Evolutionary conservation across 768 basidiomycete species (phyloP), one percentile per base, ranked within the genome.

Genomic region (Cystofilobasidium ferigula): DNA sequence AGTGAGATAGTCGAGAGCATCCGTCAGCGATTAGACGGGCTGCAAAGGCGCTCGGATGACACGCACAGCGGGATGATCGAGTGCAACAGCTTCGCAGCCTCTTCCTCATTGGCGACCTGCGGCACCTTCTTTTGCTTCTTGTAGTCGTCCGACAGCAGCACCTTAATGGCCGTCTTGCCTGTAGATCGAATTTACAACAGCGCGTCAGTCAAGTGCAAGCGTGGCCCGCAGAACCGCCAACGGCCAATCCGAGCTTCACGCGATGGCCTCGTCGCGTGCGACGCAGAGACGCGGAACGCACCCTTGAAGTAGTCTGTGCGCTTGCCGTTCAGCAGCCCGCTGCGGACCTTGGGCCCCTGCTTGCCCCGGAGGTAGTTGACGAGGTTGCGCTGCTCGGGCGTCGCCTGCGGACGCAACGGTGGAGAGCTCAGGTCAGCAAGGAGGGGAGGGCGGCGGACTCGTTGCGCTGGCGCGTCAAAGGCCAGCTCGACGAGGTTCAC

Each of bases 221-320:
- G n/a, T n/a, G n/a, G n/a, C n/a, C n/a, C n/a, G n/a, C n/a, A n/a
- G n/a, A n/a, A n/a, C n/a, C n/a, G n/a, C n/a, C n/a, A n/a, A n/a
- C n/a, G n/a, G n/a, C n/a, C n/a, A n/a, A n/a, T n/a, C n/a, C n/a
- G n/a, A n/a, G n/a, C n/a, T n/a, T n/a, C 57, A 13, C 57, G n/a
- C 9, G 35, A 57, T 38, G 28, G 9, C 28, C 26, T 28, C 32
- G 10, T 8, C 10, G 8, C n/a, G 10, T 7, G 32, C 32, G 28
- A 60, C 34, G 28, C 22, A 22, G 58, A 60, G 13, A 26, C n/a
- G n/a, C 10, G 26, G 30, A 13, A 28, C 59, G 32, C 60, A 92
- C 94, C 95, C 80, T 92, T 99, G 81, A 98, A 99, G 78, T 98
- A 99, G 77, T 98, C 94, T 60, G 93, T 78, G 40, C 94, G 85